Conservation (phyloP, 139 green algal species). For the Chlamydomonas sp. region DNA sequence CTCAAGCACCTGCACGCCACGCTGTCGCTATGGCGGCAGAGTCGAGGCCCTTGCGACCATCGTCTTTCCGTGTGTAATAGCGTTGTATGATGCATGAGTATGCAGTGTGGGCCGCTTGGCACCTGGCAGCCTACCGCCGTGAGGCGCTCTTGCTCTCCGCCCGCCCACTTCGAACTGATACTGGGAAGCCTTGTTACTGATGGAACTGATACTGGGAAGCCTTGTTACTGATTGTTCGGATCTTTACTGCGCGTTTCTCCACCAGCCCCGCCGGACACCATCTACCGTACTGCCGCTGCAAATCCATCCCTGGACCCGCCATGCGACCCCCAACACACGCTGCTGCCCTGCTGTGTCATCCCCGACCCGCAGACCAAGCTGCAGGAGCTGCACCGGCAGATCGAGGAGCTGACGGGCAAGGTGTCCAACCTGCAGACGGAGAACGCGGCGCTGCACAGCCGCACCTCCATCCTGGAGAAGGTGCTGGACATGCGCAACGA, state of each 20-base stretch:
- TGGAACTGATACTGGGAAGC: background rate
- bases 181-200: background rate
- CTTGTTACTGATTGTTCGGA: background rate
- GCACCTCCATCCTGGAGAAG: slow-evolving; percentile 70
- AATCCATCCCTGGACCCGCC: background rate
- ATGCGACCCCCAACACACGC: background rate
- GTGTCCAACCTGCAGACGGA: slow-evolving; percentile 64
- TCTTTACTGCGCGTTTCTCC: background rate
- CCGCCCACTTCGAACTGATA: background rate
- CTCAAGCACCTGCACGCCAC: too few relatives aligned
- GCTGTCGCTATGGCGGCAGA: too few relatives aligned
- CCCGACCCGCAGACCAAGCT: slow-evolving; percentile 59
- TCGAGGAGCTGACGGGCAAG: slow-evolving; percentile 66
- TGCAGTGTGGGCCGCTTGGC: too few relatives aligned
- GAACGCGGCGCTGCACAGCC: slow-evolving; percentile 64
- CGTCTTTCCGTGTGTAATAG: too few relatives aligned
- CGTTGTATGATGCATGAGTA: too few relatives aligned
- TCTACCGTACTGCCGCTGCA: background rate
- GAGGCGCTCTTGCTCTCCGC: too few relatives aligned
- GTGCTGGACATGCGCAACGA: slow-evolving; percentile 75
- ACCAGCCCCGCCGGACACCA: background rate
- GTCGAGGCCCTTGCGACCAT: too few relatives aligned
- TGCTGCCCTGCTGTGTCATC: background rate
- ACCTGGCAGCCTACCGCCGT: too few relatives aligned
- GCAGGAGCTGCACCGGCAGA: slow-evolving; percentile 70